Evolutionary conservation across 306 rosid species (phyloP).

Genomic region (Quillaja saponaria): DNA sequence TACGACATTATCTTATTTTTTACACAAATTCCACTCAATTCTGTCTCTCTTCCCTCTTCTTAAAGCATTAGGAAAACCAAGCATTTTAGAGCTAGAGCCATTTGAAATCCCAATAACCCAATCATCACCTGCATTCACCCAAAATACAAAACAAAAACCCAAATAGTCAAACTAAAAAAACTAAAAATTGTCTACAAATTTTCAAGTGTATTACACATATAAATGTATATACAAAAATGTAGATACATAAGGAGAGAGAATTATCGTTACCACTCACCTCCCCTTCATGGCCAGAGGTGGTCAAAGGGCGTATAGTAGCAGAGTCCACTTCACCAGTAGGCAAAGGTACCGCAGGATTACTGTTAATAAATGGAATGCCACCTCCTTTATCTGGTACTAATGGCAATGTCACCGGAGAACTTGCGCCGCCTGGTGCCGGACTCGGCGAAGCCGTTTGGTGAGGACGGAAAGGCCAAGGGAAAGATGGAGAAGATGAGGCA

Average conservation of each 20-base stretch:
- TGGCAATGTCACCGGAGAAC: constrained; percentile 54
- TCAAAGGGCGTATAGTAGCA: constrained; percentile 78
- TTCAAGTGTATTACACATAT: neutral
- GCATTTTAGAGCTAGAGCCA: constrained; percentile 35
- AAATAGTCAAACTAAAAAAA: neutral
- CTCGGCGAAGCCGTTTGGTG: constrained; percentile 52
- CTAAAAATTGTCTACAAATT: no score
- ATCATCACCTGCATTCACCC: constrained; percentile 66
- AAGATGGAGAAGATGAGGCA: constrained; percentile 56
- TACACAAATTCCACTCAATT: constrained; percentile 30
- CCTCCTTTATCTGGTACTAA: constrained; percentile 58
- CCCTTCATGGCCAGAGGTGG: constrained; percentile 57
- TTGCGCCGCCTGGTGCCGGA: constrained; percentile 48
- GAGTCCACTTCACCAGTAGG: constrained; percentile 97
- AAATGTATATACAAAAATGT: neutral
- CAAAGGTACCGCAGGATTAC: constrained; percentile 96
- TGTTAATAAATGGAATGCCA: constrained; percentile 79
- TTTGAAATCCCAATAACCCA: constrained; percentile 49
- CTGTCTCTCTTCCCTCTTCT: constrained; percentile 29
- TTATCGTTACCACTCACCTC: constrained; percentile 62
- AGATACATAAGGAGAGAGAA: constrained; percentile 4
- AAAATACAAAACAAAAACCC: neutral
- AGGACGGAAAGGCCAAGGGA: constrained; percentile 86
- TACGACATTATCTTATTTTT: constrained; percentile 24
- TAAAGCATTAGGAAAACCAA: constrained; percentile 47